A percentile compares a stretch with the other conserved stretches of the same genome.
These are phyloP conservation scores for Ceriops decandra DNA, from an alignment of 345 rosid species.

Conservation along the genomic window DNA sequence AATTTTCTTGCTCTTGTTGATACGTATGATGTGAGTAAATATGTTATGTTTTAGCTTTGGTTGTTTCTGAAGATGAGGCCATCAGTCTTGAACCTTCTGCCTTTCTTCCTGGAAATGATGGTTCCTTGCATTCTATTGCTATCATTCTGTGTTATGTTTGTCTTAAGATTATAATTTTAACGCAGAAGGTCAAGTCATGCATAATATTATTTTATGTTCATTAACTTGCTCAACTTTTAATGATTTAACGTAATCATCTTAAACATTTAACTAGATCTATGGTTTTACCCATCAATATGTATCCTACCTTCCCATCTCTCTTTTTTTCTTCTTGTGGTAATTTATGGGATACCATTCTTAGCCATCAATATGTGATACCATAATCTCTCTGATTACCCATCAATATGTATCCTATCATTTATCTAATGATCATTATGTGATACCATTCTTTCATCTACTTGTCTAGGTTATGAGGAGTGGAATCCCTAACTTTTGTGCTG, in stretches of 20 bases:
- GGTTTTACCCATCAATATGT: too few species aligned
- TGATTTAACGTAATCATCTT: too few species aligned
- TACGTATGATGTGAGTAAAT: slow-evolving; percentile 75
- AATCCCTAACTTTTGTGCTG: slow-evolving; percentile 92
- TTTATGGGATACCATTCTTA: too few species aligned
- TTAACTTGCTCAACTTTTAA: too few species aligned
- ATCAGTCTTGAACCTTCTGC: background rate
- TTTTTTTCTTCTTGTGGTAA: too few species aligned
- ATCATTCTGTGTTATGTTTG: background rate
- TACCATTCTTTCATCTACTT: slow-evolving; percentile 12
- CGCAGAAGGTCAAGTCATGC: background rate
- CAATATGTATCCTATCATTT: too few species aligned
- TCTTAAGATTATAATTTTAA: slow-evolving; percentile 7
- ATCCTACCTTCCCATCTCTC: background rate
- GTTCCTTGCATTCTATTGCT: background rate
- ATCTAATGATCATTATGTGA: background rate
- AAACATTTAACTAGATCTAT: too few species aligned
- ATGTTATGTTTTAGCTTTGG: slow-evolving; percentile 1
- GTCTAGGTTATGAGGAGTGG: slow-evolving; percentile 85
- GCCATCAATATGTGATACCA: too few species aligned
- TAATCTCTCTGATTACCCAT: too few species aligned
- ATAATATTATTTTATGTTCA: background rate
- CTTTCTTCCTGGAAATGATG: slow-evolving; percentile 1
- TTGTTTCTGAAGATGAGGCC: background rate
- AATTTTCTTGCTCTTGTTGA: slow-evolving; percentile 88